phyloP scores from a whole-genome alignment of 2,329 filamentous ascomycete species.

The Ceratocystis colombiana region DNA sequence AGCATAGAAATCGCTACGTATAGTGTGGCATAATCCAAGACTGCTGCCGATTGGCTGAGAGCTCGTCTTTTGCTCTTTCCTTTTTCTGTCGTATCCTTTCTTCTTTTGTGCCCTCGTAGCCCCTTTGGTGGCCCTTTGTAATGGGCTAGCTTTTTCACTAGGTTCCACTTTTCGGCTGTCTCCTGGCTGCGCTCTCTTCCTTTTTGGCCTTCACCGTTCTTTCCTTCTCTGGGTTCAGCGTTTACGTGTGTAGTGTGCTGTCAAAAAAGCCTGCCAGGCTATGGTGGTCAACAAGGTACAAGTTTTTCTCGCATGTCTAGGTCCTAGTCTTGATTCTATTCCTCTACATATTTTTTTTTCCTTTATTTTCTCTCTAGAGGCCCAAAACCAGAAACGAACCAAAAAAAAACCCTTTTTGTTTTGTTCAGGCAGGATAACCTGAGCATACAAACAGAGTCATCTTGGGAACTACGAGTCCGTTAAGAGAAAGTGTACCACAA shows the following conservation, averaged over 20 bases:
- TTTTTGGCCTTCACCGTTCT: slow-evolving; percentile 3
- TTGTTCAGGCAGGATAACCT: slow-evolving; percentile 4
- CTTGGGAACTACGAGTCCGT: neutral
- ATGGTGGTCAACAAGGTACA: neutral
- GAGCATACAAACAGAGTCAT: neutral
- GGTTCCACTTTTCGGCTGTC: slow-evolving; percentile 12
- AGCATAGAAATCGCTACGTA: neutral
- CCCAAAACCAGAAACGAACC: neutral
- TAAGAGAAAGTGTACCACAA: neutral
- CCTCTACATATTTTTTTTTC: slow-evolving; percentile 9
- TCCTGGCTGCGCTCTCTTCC: neutral
- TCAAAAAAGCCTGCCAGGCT: slow-evolving; percentile 8
- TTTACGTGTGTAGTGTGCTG: slow-evolving; percentile 3
- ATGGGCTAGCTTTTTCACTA: neutral
- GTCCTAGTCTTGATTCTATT: neutral
- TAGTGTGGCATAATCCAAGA: neutral
- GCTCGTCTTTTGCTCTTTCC: neutral
- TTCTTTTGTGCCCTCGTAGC: neutral
- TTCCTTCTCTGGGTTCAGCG: neutral
- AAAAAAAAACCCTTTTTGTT: neutral
- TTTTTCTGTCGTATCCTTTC: no score
- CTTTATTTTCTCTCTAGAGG: neutral
- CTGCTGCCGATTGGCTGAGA: slow-evolving; percentile 5
- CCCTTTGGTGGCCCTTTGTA: neutral
- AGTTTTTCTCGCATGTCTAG: slow-evolving; percentile 8